These are phyloP conservation scores for Rostrohypoxylon terebratum DNA, from an alignment of 495 filamentous ascomycete genomes.

Conservation along the genomic window DNA sequence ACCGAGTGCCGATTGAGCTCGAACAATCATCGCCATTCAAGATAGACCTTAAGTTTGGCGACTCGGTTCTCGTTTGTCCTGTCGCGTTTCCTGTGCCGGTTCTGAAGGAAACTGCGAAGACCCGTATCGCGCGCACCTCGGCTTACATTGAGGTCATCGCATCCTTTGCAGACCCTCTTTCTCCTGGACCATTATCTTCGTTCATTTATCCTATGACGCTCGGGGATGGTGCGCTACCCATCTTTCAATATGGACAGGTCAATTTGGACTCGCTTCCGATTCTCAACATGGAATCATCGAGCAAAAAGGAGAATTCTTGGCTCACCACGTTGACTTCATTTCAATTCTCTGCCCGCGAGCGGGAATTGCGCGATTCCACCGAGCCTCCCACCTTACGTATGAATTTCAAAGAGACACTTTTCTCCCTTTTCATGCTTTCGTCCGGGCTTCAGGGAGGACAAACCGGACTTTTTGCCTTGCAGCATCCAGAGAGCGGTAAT, in stretches of 20 bases:
- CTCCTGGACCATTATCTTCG: conserved; percentile 36
- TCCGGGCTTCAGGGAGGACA: conserved; percentile 55
- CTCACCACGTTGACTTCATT: conserved; percentile 51
- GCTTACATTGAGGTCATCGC: conserved; percentile 61
- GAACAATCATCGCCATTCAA: conserved; percentile 49
- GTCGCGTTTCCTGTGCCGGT: conserved; percentile 60
- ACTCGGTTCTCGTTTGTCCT: conserved; percentile 31
- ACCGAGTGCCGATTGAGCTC: conserved; percentile 48
- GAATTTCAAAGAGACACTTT: conserved; percentile 63
- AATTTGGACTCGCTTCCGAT: conserved; percentile 59
- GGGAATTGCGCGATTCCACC: conserved; percentile 44
- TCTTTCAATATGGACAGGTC: conserved; percentile 54
- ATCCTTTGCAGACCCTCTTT: conserved; percentile 46
- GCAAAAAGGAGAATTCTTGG: conserved; percentile 49
- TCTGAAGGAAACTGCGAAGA: conserved; percentile 46
- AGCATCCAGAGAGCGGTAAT: conserved; percentile 43
- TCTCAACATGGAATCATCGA: conserved; percentile 43
- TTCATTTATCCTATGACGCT: conserved; percentile 50
- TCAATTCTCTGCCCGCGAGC: conserved; percentile 58
- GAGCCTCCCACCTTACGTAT: conserved; percentile 43
- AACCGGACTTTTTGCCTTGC: conserved; percentile 54
- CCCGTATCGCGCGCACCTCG: conserved; percentile 60
- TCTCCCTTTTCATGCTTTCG: conserved; percentile 58
- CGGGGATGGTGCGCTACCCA: conserved; percentile 33
- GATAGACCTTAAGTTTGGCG: conserved; percentile 50